These are phyloP conservation scores for Tuber microsphaerosporum DNA, from an alignment of 495 filamentous ascomycete species.

Conservation along the genomic window DNA sequence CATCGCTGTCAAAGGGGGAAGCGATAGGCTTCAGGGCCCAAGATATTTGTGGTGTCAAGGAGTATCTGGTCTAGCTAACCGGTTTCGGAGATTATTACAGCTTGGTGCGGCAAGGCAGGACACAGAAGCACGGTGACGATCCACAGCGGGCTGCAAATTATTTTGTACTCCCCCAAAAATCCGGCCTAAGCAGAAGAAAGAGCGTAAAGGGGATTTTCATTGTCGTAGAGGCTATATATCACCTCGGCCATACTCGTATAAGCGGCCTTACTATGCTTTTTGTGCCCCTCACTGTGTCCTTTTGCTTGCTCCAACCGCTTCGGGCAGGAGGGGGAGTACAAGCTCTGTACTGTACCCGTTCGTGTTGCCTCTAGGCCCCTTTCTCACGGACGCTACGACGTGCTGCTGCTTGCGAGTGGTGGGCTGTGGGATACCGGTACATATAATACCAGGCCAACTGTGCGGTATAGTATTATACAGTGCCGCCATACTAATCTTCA, in stretches of 20 bases:
- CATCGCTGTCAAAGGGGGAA: not conserved
- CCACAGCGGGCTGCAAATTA: not conserved
- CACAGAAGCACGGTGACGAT: not conserved
- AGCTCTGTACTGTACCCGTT: not conserved
- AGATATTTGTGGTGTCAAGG: not conserved
- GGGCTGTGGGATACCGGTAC: not conserved
- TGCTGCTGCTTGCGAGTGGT: not conserved
- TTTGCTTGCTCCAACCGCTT: not conserved
- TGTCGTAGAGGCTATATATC: not conserved
- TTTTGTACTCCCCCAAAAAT: not conserved
- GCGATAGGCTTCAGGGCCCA: not conserved
- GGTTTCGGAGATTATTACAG: conserved; percentile 1
- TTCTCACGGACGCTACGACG: not conserved
- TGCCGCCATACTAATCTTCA: not conserved
- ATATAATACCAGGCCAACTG: not conserved
- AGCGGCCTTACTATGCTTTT: not conserved
- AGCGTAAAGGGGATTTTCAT: not conserved
- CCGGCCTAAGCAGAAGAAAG: not conserved
- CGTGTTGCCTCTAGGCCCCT: not conserved
- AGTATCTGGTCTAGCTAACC: not conserved
- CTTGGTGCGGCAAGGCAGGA: not conserved
- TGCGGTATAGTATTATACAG: not conserved
- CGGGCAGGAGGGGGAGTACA: not conserved
- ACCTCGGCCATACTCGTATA: not conserved
- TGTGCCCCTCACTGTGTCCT: not conserved